Evolutionary conservation across 2,329 filamentous ascomycete genomes (phyloP).

Genomic region (Albophoma yamanashiensis): DNA sequence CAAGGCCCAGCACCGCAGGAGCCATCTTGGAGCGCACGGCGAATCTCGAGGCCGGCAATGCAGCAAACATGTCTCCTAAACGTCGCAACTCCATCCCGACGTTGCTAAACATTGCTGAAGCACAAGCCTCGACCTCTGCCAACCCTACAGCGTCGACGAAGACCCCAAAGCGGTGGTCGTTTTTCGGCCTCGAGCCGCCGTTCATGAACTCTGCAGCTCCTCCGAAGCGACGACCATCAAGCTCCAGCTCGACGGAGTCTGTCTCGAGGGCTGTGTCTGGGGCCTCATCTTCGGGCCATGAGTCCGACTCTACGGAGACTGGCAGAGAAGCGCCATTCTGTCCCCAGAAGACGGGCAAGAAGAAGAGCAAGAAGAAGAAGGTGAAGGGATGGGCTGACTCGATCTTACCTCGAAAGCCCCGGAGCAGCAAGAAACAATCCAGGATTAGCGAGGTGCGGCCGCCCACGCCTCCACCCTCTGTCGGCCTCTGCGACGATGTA

Average conservation of each 20-base stretch:
- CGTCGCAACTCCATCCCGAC: conserved; percentile 51
- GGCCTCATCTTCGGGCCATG: conserved; percentile 25
- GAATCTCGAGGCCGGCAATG: conserved; percentile 8
- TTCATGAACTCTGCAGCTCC: conserved; percentile 35
- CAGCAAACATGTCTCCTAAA: conserved; percentile 24
- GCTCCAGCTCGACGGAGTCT: conserved; percentile 33
- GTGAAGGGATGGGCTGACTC: conserved; percentile 64
- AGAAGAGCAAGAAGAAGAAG: conserved; percentile 46
- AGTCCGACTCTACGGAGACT: conserved; percentile 17
- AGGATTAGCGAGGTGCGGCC: conserved; percentile 28
- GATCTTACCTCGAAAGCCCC: conserved; percentile 53
- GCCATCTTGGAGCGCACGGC: conserved; percentile 48
- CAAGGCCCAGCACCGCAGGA: conserved; percentile 59
- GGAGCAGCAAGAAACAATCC: conserved; percentile 30
- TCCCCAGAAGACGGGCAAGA: conserved; percentile 20
- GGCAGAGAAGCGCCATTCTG: conserved; percentile 10
- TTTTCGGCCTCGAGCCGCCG: conserved; percentile 47
- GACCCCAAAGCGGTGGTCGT: conserved; percentile 48
- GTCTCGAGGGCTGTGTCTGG: conserved; percentile 15
- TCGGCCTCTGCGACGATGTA: conserved; percentile 15
- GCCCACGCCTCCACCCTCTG: conserved; percentile 34
- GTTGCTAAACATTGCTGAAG: conserved; percentile 30
- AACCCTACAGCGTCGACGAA: conserved; percentile 36
- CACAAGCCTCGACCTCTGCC: conserved; percentile 20
- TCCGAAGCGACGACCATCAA: conserved; percentile 34